These are phyloP conservation scores for Heimioporus sp. DNA, from an alignment of 768 basidiomycete species.

Conservation along the genomic window DNA sequence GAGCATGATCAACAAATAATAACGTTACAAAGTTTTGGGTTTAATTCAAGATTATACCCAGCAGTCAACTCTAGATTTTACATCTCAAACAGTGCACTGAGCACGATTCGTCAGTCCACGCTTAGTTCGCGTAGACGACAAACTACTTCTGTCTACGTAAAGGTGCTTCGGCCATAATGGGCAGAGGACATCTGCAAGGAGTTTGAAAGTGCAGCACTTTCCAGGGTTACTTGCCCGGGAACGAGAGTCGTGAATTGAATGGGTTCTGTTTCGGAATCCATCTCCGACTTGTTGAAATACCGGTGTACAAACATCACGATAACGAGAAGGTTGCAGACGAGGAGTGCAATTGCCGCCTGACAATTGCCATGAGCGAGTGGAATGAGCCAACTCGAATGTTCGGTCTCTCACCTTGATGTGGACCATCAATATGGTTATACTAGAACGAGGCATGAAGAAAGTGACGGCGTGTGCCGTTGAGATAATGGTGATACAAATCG, in stretches of 20 bases:
- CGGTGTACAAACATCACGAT: constrained; percentile 14
- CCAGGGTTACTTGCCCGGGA: neutral
- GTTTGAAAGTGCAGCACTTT: neutral
- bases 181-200: neutral
- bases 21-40: neutral
- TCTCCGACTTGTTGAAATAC: constrained; percentile 7
- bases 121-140: neutral
- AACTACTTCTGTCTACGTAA: neutral
- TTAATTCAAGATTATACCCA: neutral
- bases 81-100: neutral
- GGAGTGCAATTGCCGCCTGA: constrained; percentile 19
- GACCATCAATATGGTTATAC: constrained; percentile 2
- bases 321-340: constrained; percentile 23
- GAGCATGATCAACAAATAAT: too few relatives aligned
- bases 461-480: constrained; percentile 9
- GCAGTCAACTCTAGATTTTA: too few relatives aligned
- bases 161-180: neutral
- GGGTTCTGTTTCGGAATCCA: neutral
- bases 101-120: neutral
- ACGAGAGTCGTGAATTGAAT: constrained; percentile 18
- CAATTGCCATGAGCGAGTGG: neutral
- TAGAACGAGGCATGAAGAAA: constrained; percentile 7
- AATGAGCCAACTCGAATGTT: neutral
- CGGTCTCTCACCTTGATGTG: constrained; percentile 20
- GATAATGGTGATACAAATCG: constrained; percentile 19